A percentile compares a stretch with the other conserved stretches of the same genome.
Conservation (phyloP, 441 rosid genomes). For the Erysimum cheiri region DNA sequence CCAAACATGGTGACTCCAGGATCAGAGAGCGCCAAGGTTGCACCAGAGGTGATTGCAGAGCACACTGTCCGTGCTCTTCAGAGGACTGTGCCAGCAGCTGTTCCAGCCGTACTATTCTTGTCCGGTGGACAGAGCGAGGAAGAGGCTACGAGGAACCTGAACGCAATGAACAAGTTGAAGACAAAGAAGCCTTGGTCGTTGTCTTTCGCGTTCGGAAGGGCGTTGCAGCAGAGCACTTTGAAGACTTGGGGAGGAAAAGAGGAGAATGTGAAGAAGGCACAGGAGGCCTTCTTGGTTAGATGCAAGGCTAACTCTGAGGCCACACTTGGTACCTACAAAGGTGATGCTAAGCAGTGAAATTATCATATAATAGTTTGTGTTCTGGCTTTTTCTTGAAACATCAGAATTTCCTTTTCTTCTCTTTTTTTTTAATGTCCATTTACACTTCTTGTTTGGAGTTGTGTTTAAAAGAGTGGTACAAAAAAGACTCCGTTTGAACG, state of each 20-base stretch:
- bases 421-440: too few species aligned
- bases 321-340: slow-evolving; percentile 80
- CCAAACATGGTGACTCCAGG: slow-evolving; percentile 99
- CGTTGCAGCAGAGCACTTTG: slow-evolving; percentile 90
- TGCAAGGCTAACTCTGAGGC: slow-evolving; percentile 96
- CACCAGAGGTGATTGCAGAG: slow-evolving; percentile 78
- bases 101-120: slow-evolving; percentile 87
- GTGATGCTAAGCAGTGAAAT: slow-evolving; percentile 53
- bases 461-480: not conserved
- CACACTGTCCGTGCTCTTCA: slow-evolving; percentile 77
- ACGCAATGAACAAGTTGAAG: slow-evolving; percentile 84
- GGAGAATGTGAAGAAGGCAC: slow-evolving; percentile 74
- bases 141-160: slow-evolving; percentile 87
- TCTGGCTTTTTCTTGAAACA: not conserved
- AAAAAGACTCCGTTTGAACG: not conserved
- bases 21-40: slow-evolving; percentile 76
- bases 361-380: slow-evolving; percentile 16
- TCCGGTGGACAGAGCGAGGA: slow-evolving; percentile 96
- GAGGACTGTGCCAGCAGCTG: slow-evolving; percentile 84
- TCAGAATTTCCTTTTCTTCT: not conserved
- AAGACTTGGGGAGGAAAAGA: slow-evolving; percentile 91
- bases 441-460: slow-evolving; percentile 1
- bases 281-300: slow-evolving; percentile 61
- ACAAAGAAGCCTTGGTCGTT: slow-evolving; percentile 90
- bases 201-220: slow-evolving; percentile 90